Evolutionary conservation across 345 rosid genomes (phyloP).

Genomic region (Eucalyptus albens): DNA sequence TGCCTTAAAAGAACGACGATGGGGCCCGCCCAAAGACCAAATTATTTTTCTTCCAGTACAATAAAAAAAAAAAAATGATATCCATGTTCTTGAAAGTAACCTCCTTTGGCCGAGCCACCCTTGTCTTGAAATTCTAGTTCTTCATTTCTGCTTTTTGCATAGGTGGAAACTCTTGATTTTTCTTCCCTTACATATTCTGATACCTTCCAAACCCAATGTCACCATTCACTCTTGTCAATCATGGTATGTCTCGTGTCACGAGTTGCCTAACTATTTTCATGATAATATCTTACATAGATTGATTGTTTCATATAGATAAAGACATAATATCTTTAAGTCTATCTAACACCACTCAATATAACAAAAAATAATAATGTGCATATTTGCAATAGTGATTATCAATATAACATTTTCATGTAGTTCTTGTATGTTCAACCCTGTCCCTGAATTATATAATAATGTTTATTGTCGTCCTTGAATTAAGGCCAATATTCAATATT

Average conservation of each 20-base stretch:
- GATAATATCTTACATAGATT: background rate
- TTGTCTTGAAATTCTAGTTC: background rate
- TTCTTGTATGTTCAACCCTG: too few species aligned
- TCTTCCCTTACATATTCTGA: background rate
- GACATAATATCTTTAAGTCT: background rate
- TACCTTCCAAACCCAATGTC: background rate
- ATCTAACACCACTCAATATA: background rate
- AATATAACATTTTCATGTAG: background rate
- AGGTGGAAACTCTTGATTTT: background rate
- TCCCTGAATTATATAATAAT: too few species aligned
- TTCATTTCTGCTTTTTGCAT: background rate
- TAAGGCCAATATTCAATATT: too few species aligned
- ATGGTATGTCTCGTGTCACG: background rate
- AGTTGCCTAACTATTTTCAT: background rate
- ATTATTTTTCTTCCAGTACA: background rate
- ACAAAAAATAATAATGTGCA: background rate
- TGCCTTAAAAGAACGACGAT: background rate
- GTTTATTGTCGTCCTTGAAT: too few species aligned
- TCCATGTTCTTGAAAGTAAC: background rate
- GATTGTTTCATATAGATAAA: background rate
- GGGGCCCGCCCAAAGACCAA: background rate
- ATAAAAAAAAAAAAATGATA: background rate
- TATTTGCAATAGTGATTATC: background rate
- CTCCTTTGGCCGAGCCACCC: background rate
- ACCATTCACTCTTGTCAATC: background rate